Evolutionary conservation across 805 yeast genomes (phyloP), one percentile per base, ranked within the genome.

Genomic region (Yarrowia alimentaria): DNA sequence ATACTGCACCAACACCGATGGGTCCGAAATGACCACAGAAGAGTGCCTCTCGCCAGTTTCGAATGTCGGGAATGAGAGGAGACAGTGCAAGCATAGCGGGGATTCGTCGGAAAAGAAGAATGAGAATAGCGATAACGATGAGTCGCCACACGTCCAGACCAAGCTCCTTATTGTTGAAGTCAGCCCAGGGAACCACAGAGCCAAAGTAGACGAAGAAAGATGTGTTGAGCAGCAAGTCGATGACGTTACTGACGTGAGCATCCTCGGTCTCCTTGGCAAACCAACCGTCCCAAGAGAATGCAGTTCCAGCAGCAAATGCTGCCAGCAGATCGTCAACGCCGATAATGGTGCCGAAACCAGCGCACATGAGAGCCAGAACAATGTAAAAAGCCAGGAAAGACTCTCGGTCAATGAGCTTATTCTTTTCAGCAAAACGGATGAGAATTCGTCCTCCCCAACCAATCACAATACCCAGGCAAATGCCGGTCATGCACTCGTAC

Each of bases 11-110:
- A 17, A 89, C 96, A 40, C 97, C 97, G 61, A 90, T 86, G 1
- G 97, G 96, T 13, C 97, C 97, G 66, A 90, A 89, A 68, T 89
- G 96, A 16, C 96, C 96, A 64, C 94, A 87, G 65, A 90, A 90
- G 3, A 89, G 64, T 0, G 96, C 96, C 65, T 89, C 97, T 64
- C 95, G 79, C 95, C 96, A 89, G 9, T 87, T 77, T 60, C 87
- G 81, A 30, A 89, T 78, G 63, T 89, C 96, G 0, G 96, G 96
- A 1, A 87, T 83, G 18, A 88, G 63, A 0, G 91, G 89, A 60
- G 85, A 85, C 43, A 85, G 68, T 0, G 79, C 74, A 42, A 89
- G 60, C 33, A 89, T 85, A 1, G 87, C 90, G 0, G 97, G 97
- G 8, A 89, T 71, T 57, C 97, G 75, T 58, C 96, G 75, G 56